phyloP scores from a whole-genome alignment of 179 eudicot genomes.

The Spinacia oleracea region DNA sequence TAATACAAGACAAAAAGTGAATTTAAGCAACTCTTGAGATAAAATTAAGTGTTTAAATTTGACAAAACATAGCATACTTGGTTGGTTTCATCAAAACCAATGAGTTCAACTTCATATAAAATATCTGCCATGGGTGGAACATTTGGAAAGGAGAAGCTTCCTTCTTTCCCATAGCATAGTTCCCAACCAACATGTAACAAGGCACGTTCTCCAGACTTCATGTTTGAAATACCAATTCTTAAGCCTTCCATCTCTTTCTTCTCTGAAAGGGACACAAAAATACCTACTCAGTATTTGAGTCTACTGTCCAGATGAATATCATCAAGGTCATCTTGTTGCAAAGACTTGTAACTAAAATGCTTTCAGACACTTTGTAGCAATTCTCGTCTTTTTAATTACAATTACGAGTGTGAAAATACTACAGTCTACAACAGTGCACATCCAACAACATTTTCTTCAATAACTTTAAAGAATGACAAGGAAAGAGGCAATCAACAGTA shows the following conservation, averaged over 20 bases:
- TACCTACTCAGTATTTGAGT: background rate
- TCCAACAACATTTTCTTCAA: background rate
- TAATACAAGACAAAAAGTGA: background rate
- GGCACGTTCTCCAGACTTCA: conserved; percentile 94
- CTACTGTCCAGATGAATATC: background rate
- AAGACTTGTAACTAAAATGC: background rate
- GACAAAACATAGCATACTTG: conserved; percentile 47
- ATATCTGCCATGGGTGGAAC: conserved; percentile 95
- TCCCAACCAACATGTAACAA: conserved; percentile 88
- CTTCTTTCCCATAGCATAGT: conserved; percentile 88
- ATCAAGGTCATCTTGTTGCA: background rate
- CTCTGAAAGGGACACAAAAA: conserved; percentile 49
- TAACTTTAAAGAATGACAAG: background rate
- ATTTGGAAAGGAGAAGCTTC: conserved; percentile 95
- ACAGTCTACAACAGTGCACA: conserved; percentile 9
- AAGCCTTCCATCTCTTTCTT: conserved; percentile 88
- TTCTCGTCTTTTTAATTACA: background rate
- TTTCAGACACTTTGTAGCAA: background rate
- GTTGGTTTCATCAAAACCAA: conserved; percentile 93
- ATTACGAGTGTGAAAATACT: background rate
- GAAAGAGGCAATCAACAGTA: background rate
- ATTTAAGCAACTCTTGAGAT: conserved; percentile 4
- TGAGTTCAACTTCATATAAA: conserved; percentile 86
- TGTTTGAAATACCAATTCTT: conserved; percentile 74
- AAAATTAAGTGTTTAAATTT: background rate